phyloP scores from a whole-genome alignment of 148 eudicot genomes.

The Rhododendron kiyosumense region DNA sequence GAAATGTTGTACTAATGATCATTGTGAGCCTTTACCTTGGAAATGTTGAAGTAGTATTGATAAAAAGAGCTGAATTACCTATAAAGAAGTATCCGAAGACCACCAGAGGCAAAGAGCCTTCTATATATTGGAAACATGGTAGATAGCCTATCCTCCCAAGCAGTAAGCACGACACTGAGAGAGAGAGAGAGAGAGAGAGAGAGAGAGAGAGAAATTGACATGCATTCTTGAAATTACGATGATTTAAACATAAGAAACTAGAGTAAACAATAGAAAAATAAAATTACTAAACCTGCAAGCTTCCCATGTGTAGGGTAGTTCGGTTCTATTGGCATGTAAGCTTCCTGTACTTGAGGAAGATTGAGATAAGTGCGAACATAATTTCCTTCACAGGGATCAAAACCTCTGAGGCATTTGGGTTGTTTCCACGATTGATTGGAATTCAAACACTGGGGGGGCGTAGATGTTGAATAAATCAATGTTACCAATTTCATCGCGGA shows the following conservation, averaged over 20 bases:
- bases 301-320: conserved; percentile 25
- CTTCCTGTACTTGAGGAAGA: conserved; percentile 21
- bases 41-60: not conserved
- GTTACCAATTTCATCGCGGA: conserved; percentile 10
- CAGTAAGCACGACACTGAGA: conserved; percentile 17
- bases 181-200: not conserved
- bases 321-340: conserved; percentile 26
- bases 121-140: conserved; percentile 35
- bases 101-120: not conserved
- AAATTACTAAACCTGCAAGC: conserved; percentile 11
- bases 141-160: conserved; percentile 36
- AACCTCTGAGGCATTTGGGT: not conserved
- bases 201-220: not conserved
- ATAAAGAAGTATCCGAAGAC: not conserved
- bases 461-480: conserved; percentile 26
- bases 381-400: conserved; percentile 29
- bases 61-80: not conserved
- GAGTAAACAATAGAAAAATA: not conserved
- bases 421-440: conserved; percentile 1
- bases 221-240: not conserved
- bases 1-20: not conserved
- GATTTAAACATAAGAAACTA: not conserved
- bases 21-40: not conserved
- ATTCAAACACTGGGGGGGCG: conserved; percentile 10
- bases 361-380: conserved; percentile 23